Evolutionary conservation across 768 basidiomycete genomes (phyloP), one percentile per base, ranked within the genome.

Genomic region (Russula lepida): DNA sequence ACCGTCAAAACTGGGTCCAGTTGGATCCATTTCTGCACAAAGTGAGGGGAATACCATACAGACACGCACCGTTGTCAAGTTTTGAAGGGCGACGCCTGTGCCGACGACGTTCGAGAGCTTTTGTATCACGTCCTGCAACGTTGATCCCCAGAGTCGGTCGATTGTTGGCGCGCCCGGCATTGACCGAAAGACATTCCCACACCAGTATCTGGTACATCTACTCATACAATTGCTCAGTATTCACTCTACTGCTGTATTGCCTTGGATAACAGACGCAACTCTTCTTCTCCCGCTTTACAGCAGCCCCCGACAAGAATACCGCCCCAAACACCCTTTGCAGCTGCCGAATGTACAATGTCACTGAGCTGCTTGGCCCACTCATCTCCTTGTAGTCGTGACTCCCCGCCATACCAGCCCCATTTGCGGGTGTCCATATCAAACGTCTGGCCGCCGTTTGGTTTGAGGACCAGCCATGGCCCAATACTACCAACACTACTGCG

Each of bases 291-390:
- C 7, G 81, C 78, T 64, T 81, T 79, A 68, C 89, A 89, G 67
- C 89, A 89, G 0, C 89, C 88, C 1, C 88, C 88, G 0, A 83
- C 75, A 9, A 88, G 69, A 5, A 87, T 65, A 2, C 82, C 82
- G 19, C 66, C 72, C 81, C 84, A 83, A 6, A 69, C 65, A 4
- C 62, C 58, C 17, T 65, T 61, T 13, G 33, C 58, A 13, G 49
- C 48, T n/a, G 58, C 69, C 43, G 67, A 62, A 7, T 68, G 48
- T 8, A 77, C 60, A 11, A 71, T 58, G 3, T 62, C 47, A 1
- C 59, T 63, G 9, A 81, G 63, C 28, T 69, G 62, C 25, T 68
- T 56, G 7, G 75, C 78, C 80, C 79, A 82, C 23, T 52, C 46
- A 3, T 68, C 62, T 54, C 63, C 69, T 44, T 67, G 66, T 58